These are phyloP conservation scores for Torulaspora franciscae DNA, from an alignment of 805 yeast genomes.

Conservation along the genomic window DNA sequence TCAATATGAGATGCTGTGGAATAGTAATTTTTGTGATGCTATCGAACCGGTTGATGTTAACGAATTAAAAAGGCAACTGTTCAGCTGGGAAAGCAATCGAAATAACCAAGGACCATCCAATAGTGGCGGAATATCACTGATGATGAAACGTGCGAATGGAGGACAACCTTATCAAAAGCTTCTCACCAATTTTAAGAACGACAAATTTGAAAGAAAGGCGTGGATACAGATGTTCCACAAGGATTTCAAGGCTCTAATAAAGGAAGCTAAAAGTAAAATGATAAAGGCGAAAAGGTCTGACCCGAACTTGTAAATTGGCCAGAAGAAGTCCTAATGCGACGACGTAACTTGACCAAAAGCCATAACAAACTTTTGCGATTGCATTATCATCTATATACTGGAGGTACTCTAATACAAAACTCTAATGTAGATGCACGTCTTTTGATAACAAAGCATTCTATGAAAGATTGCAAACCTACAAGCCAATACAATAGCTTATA, in stretches of 20 bases:
- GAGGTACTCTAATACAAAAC: background rate
- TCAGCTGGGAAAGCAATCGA: slow-evolving; percentile 58
- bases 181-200: slow-evolving; percentile 38
- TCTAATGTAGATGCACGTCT: background rate
- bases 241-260: slow-evolving; percentile 40
- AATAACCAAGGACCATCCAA: slow-evolving; percentile 18
- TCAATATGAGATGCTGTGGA: slow-evolving; percentile 72
- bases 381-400: background rate
- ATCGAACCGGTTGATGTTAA: slow-evolving; percentile 55
- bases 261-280: slow-evolving; percentile 36
- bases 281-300: slow-evolving; percentile 15
- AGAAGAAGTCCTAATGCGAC: background rate
- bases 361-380: background rate
- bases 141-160: slow-evolving; percentile 39
- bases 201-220: slow-evolving; percentile 42
- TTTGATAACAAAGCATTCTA: background rate
- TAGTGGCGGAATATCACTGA: slow-evolving; percentile 19
- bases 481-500: no score
- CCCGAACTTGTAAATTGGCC: background rate
- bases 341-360: background rate
- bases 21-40: slow-evolving; percentile 69
- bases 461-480: no score
- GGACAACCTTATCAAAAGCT: slow-evolving; percentile 30
- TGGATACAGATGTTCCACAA: slow-evolving; percentile 41
- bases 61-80: slow-evolving; percentile 50